Evolutionary conservation across 805 yeast species (phyloP).

Genomic region (Kuraishia floccosa): DNA sequence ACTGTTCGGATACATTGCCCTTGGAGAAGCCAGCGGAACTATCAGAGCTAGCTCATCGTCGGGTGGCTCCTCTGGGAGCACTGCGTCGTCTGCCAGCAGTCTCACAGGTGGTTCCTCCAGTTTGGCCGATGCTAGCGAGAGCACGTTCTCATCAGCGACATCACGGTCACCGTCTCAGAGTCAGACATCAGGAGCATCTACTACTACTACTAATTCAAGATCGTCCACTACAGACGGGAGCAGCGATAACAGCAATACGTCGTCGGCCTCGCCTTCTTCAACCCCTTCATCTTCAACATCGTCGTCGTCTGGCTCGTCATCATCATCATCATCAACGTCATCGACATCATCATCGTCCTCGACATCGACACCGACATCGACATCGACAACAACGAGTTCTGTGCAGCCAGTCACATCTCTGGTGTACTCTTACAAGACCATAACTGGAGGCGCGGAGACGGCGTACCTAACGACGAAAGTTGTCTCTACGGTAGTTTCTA

Average conservation of each 20-base stretch:
- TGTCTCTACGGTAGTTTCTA: slow-evolving; percentile 1
- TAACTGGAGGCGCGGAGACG: slow-evolving; percentile 10
- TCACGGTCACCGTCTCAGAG: not conserved
- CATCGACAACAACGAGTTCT: not conserved
- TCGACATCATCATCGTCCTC: slow-evolving; percentile 9
- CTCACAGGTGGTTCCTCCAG: no score
- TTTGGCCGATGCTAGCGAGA: no score
- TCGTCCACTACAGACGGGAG: slow-evolving; percentile 6
- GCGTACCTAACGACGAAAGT: slow-evolving; percentile 12
- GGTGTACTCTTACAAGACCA: slow-evolving; percentile 9
- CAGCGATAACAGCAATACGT: slow-evolving; percentile 4
- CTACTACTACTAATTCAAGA: slow-evolving; percentile 4
- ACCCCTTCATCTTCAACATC: slow-evolving; percentile 11
- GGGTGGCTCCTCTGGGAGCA: not conserved
- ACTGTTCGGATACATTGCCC: slow-evolving; percentile 1
- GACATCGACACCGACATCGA: slow-evolving; percentile 6
- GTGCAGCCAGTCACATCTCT: slow-evolving; percentile 5
- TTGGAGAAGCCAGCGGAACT: not conserved
- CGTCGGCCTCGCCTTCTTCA: slow-evolving; percentile 9
- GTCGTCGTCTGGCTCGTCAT: slow-evolving; percentile 1
- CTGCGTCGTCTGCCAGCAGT: not conserved
- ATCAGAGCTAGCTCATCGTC: not conserved
- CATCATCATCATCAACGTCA: slow-evolving; percentile 6
- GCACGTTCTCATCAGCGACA: not conserved
- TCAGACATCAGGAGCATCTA: slow-evolving; percentile 10